Base-by-base conservation (phyloP, 495 filamentous ascomycete genomes). In the Mycothermus thermophilus region DNA sequence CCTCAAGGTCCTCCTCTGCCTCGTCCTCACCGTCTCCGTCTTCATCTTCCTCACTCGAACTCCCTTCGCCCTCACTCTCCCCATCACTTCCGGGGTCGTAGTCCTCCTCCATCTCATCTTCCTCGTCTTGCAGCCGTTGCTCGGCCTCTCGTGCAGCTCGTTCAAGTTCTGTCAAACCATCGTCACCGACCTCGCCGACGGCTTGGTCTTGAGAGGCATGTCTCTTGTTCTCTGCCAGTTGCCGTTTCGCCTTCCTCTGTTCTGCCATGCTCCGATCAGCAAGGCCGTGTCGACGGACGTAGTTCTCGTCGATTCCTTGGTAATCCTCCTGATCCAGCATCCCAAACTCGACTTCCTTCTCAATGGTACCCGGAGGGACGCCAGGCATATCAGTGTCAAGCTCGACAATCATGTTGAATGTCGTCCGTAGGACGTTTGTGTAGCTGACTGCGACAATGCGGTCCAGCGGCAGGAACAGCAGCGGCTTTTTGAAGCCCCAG, bases 231-330 rank as follows among this genome's bases (percentile, higher is more conserved):
- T 69, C 63, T 5, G 52, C 56, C 26, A 69, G 35, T 44, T 69
- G 47, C 30, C 50, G 54, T 67, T 90, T 93, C 8, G 90, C 90
- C 40, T 83, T 76, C 15, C 90, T 58, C 40, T 76, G 72, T 47
- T 88, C 88, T 4, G 90, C 90, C 74, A 97, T 75, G 48, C 84
- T 93, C 14, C 83, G 74, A 52, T 97, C 90, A 35, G 93, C 83
- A 21, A 97, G 69, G 10, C 74, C 70, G 46, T 93, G 81, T 10
- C 70, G 65, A 46, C 79, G 77, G 32, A 96, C 71, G 51, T 93
- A 97, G 12, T 37, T 50, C 16, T 64, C 63, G 41, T 95, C 83
- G 32, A 97, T 95, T 3, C 77, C 82, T 1, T 67, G 59, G 50
- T 79, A 88, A 46, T 93, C 78, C 27, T 77, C 83, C 54, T 90